phyloP scores from a whole-genome alignment of 345 rosid genomes.

The Triadica sebifera region DNA sequence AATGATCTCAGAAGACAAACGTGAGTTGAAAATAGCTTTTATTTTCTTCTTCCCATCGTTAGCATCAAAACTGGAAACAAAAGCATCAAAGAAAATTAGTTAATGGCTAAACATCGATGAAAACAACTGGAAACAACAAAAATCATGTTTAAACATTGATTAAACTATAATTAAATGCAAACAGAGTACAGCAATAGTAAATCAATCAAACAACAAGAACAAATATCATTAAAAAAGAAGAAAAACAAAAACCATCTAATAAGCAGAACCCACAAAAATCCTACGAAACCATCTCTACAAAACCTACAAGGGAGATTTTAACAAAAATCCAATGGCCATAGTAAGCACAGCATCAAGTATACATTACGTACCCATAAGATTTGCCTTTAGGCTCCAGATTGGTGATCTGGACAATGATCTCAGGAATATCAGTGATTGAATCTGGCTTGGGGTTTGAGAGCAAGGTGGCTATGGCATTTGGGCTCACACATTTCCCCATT shows the following conservation, averaged over 20 bases:
- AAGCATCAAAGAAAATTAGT: not conserved
- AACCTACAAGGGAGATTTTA: too few species aligned
- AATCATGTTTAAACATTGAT: not conserved
- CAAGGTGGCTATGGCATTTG: conserved; percentile 56
- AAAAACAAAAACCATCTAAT: too few species aligned
- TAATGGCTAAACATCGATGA: too few species aligned
- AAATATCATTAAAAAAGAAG: too few species aligned
- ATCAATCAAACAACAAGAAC: not conserved
- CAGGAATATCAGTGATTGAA: conserved; percentile 46
- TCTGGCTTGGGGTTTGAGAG: conserved; percentile 67
- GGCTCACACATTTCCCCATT: conserved; percentile 52
- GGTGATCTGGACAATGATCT: conserved; percentile 66
- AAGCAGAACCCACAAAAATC: not conserved
- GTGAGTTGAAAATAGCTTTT: conserved; percentile 64
- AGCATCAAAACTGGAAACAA: conserved; percentile 60
- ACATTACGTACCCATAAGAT: conserved; percentile 53
- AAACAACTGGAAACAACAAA: not conserved
- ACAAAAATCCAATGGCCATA: not conserved
- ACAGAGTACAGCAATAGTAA: not conserved
- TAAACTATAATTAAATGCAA: not conserved
- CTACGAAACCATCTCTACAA: not conserved
- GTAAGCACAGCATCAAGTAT: not conserved
- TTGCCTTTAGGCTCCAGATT: conserved; percentile 82
- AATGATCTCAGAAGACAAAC: conserved; percentile 53
- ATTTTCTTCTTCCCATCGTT: conserved; percentile 69